phyloP scores from a whole-genome alignment of 2,329 filamentous ascomycete species.

The Pseudogymnoascus sp. region DNA sequence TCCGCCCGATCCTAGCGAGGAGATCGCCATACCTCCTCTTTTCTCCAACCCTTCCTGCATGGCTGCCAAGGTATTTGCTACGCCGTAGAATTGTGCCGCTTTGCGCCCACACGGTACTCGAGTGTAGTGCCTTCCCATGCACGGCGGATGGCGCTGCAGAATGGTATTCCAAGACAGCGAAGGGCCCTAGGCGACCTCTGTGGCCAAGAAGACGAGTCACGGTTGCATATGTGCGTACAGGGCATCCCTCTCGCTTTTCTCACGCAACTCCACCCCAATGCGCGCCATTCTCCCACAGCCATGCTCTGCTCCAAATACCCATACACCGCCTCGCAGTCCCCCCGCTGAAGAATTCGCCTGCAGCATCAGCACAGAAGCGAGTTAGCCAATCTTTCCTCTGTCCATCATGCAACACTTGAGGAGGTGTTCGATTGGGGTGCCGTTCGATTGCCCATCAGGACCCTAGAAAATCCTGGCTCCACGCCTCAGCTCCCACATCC shows the following conservation, averaged over 20 bases:
- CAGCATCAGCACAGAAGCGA: not conserved
- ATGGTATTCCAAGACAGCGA: not conserved
- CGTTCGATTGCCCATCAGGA: not conserved
- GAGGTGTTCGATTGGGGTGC: not conserved
- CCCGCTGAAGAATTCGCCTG: not conserved
- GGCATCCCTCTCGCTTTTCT: not conserved
- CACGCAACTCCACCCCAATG: not conserved
- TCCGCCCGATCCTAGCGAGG: constrained; percentile 4
- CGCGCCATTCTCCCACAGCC: not conserved
- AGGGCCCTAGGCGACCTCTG: not conserved
- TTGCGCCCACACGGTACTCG: not conserved
- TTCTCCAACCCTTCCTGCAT: constrained; percentile 1
- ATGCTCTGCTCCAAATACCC: not conserved
- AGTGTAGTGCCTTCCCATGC: not conserved
- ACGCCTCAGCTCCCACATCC: not conserved
- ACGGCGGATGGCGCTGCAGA: not conserved
- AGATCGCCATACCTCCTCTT: not conserved
- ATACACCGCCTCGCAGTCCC: not conserved
- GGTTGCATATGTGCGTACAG: not conserved
- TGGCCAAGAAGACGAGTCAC: not conserved
- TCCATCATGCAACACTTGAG: not conserved
- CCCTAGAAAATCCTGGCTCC: not conserved
- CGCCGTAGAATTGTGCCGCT: not conserved
- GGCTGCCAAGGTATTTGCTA: not conserved
- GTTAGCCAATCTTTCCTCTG: not conserved